Percentiles rank a stretch among this genome's conserved stretches.
Evolutionary conservation across 116 monocot species (phyloP).

Genomic region (Cymodocea nodosa): DNA sequence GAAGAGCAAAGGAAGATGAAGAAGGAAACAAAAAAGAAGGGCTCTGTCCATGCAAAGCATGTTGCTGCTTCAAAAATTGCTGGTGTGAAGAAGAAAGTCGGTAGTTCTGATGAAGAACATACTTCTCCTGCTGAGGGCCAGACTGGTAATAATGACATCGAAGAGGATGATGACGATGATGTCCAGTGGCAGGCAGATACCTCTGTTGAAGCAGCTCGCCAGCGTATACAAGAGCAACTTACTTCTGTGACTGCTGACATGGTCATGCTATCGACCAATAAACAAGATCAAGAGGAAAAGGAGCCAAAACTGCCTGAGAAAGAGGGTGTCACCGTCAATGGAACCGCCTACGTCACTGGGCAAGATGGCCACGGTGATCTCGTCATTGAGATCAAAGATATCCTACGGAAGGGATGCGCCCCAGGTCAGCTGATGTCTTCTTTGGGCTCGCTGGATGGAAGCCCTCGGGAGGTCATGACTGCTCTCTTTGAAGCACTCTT

Average conservation of each 20-base stretch:
- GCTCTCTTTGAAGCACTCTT: conserved; percentile 57
- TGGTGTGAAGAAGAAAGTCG: conserved; percentile 9
- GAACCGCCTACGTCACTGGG: conserved; percentile 5
- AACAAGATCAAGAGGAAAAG: conserved; percentile 7
- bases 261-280: conserved; percentile 58
- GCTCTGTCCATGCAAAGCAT: not conserved
- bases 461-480: conserved; percentile 35
- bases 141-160: conserved; percentile 23
- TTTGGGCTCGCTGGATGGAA: conserved; percentile 8
- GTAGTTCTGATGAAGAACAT: conserved; percentile 33
- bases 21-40: conserved; percentile 23
- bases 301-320: conserved; percentile 7
- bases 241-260: conserved; percentile 70
- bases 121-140: conserved; percentile 28
- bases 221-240: conserved; percentile 74
- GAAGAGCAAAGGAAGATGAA: conserved; percentile 17
- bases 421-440: conserved; percentile 18
- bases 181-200: conserved; percentile 79
- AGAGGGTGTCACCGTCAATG: conserved; percentile 1
- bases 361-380: conserved; percentile 7
- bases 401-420: conserved; percentile 18
- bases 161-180: conserved; percentile 27
- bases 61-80: not conserved
- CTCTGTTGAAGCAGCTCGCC: conserved; percentile 51
- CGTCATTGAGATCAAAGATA: conserved; percentile 21